Percentiles rank a stretch among this genome's conserved stretches.
phyloP scores from a whole-genome alignment of 1,284 basidiomycete genomes.

The Marasmius fiardii region DNA sequence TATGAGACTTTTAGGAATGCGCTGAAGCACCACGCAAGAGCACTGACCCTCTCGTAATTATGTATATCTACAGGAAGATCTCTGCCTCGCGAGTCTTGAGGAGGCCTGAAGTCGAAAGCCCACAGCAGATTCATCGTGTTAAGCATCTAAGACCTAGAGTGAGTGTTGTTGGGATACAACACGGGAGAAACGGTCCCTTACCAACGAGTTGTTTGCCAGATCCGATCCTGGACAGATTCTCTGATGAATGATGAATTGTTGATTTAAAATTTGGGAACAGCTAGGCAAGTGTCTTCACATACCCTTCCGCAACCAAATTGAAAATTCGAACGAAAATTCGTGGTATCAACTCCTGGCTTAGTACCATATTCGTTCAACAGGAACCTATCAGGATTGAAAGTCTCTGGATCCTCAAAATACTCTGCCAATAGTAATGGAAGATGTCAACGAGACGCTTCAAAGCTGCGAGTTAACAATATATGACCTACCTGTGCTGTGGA shows the following conservation, averaged over 20 bases:
- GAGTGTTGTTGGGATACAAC: neutral
- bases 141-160: neutral
- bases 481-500: conserved; percentile 13
- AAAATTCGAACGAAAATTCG: conserved; percentile 17
- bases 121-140: conserved; percentile 10
- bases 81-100: neutral
- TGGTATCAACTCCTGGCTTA: conserved; percentile 16
- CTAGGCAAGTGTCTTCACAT: neutral
- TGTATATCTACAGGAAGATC: neutral
- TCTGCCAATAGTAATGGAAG: neutral
- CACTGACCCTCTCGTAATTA: neutral
- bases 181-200: neutral
- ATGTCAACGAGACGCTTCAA: too few relatives aligned
- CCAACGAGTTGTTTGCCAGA: conserved; percentile 2
- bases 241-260: neutral
- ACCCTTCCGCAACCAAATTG: conserved; percentile 19
- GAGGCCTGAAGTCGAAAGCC: conserved; percentile 6
- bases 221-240: conserved; percentile 7
- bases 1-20: too few relatives aligned
- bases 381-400: conserved; percentile 22
- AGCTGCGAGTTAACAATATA: neutral
- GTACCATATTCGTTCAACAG: conserved; percentile 18
- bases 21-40: neutral
- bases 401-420: conserved; percentile 20
- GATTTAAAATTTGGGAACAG: neutral